These are phyloP conservation scores for Cercospora citrullina DNA, from an alignment of 2,329 filamentous ascomycete species.

Conservation along the genomic window DNA sequence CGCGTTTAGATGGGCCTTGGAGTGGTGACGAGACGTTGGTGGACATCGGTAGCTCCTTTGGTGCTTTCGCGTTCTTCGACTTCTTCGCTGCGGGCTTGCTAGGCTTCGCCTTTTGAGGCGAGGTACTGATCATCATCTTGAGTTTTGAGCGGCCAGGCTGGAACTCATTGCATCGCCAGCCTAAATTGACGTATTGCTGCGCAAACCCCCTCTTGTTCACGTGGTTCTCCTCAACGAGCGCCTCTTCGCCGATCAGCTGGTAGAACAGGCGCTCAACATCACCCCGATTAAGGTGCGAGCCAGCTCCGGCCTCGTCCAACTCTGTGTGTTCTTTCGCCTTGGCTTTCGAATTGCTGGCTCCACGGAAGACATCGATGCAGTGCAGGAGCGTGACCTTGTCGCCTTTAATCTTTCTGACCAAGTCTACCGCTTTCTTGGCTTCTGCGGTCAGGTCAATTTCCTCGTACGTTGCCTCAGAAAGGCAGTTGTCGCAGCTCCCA, in stretches of 20 bases:
- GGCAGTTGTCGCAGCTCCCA: slow-evolving; percentile 85
- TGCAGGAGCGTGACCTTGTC: slow-evolving; percentile 71
- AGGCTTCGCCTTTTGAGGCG: slow-evolving; percentile 33
- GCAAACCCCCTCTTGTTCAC: slow-evolving; percentile 60
- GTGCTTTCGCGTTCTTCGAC: slow-evolving; percentile 39
- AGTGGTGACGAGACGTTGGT: slow-evolving; percentile 68
- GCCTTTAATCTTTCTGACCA: slow-evolving; percentile 61
- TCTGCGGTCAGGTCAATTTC: slow-evolving; percentile 73
- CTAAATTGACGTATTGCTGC: slow-evolving; percentile 66
- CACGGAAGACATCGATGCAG: slow-evolving; percentile 81
- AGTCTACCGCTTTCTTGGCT: slow-evolving; percentile 67
- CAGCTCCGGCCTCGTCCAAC: slow-evolving; percentile 65
- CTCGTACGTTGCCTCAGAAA: slow-evolving; percentile 68
- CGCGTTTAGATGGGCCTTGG: slow-evolving; percentile 48
- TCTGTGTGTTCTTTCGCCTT: slow-evolving; percentile 55
- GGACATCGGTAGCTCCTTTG: slow-evolving; percentile 57
- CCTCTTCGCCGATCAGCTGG: slow-evolving; percentile 70
- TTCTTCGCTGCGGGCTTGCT: slow-evolving; percentile 38
- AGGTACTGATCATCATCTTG: slow-evolving; percentile 54
- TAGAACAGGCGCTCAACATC: slow-evolving; percentile 85
- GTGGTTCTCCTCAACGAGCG: slow-evolving; percentile 63
- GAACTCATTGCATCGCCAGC: slow-evolving; percentile 50
- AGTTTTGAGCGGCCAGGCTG: slow-evolving; percentile 46
- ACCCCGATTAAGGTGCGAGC: slow-evolving; percentile 67
- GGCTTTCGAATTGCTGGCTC: slow-evolving; percentile 62